These are phyloP conservation scores for Lathyrus oleraceus DNA, from an alignment of 306 rosid genomes.

Conservation along the genomic window DNA sequence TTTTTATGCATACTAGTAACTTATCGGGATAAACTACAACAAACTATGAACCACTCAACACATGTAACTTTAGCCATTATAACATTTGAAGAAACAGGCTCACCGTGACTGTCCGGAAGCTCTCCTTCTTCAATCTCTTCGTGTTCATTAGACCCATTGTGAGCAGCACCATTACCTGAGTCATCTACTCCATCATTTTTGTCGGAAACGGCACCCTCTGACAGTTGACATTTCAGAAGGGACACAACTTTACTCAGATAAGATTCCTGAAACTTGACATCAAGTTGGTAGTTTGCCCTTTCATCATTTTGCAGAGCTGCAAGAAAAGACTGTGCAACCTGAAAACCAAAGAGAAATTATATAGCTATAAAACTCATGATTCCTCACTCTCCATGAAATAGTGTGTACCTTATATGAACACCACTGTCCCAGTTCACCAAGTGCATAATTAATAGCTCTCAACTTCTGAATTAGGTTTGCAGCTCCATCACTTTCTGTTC, in stretches of 20 bases:
- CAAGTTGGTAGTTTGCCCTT: conserved; percentile 97
- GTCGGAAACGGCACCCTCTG: conserved; percentile 86
- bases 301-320: conserved; percentile 98
- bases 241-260: conserved; percentile 76
- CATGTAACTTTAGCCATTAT: conserved; percentile 24
- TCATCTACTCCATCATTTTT: conserved; percentile 53
- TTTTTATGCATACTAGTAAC: background rate
- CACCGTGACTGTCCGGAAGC: conserved; percentile 96
- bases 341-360: conserved; percentile 36
- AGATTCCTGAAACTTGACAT: conserved; percentile 97
- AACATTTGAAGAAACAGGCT: conserved; percentile 43
- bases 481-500: conserved; percentile 99
- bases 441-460: conserved; percentile 99
- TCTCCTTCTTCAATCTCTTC: conserved; percentile 97
- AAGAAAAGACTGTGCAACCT: conserved; percentile 94
- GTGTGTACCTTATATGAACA: conserved; percentile 81
- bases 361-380: conserved; percentile 25
- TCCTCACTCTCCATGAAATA: conserved; percentile 24
- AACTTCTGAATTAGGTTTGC: conserved; percentile 90
- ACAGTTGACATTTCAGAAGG: conserved; percentile 84
- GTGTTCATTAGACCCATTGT: conserved; percentile 46
- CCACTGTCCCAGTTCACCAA: conserved; percentile 98
- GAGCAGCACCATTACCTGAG: conserved; percentile 40
- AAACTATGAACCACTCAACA: conserved; percentile 9
- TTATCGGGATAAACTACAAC: conserved; percentile 22